Base-by-base conservation (phyloP, 768 basidiomycete genomes). In the Mrakia hoshinonis region DNA sequence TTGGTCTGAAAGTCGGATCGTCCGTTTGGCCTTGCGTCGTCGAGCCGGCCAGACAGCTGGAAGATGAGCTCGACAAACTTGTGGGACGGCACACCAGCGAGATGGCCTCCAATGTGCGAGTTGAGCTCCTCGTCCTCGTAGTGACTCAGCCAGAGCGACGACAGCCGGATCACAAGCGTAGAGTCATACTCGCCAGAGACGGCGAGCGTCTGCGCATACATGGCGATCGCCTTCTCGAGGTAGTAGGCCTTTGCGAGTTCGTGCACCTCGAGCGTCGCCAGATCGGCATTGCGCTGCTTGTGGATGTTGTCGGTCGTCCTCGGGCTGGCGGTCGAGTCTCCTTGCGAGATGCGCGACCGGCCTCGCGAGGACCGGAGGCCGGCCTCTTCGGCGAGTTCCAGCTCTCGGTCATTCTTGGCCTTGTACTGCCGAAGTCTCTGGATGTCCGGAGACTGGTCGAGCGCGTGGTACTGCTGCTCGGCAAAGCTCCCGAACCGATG, bases 41-140 rank as follows among this genome's bases (percentile, higher is more conserved):
- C 67, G 43, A 98, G 83, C 10, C 94, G 86, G n/a, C 95, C 93
- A 0, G 92, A 87, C 5, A 99, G 85, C 80, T 99, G 96, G 80
- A 94, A 92, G 12, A 91, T 87, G 67, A 98, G 83, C 79, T 92
- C 91, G 54, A 95, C 84, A 76, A 97, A 89, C 79, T 98, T 98
- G 72, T 85, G 84, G 0, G 93, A 90, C 0, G 93, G 90, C 48
- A 94, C 84, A 1, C 86, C 84, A 0, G 74, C 52, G 47, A 81
- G 75, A 78, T 87, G 74, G 62, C 80, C 74, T 63, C 77, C 61
- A 55, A 77, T 66, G 39, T 20, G n/a, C 3, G n/a, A 69, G 80
- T 84, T 84, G 29, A 85, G 78, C 55, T 80, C 78, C 55, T 77
- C 79, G 73, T 87, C 84, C n/a, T 75, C 70, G 74, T 92, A 89